Percentiles rank a stretch among this genome's conserved stretches.
Conservation (phyloP, 2,329 filamentous ascomycete genomes). For the Fusarium beomiforme region DNA sequence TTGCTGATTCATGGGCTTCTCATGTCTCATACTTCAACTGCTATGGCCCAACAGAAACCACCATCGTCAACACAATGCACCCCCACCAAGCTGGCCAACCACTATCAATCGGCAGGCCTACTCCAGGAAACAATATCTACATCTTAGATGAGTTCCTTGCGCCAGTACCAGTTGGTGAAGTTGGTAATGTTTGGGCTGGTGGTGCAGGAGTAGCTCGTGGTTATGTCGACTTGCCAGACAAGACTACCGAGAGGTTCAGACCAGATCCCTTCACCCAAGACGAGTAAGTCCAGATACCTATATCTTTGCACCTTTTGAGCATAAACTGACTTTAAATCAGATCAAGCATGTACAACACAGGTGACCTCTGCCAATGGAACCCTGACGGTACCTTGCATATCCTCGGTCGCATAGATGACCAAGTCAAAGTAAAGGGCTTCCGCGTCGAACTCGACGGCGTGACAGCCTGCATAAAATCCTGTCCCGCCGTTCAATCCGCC, state of each 20-base stretch:
- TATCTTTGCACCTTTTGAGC: no score
- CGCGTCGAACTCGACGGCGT: constrained; percentile 70
- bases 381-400: constrained; percentile 63
- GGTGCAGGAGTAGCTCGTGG: constrained; percentile 62
- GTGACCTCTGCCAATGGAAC: constrained; percentile 65
- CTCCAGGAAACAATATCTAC: constrained; percentile 66
- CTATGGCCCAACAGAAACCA: constrained; percentile 69
- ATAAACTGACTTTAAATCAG: neutral
- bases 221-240: constrained; percentile 63
- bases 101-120: constrained; percentile 64
- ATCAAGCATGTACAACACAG: constrained; percentile 67
- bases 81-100: constrained; percentile 52
- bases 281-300: constrained; percentile 60
- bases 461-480: constrained; percentile 57
- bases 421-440: constrained; percentile 70
- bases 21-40: constrained; percentile 62
- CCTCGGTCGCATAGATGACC: constrained; percentile 66
- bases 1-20: constrained; percentile 65
- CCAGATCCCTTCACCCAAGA: constrained; percentile 61
- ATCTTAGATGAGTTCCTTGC: constrained; percentile 58
- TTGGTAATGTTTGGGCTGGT: constrained; percentile 67
- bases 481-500: constrained; percentile 56
- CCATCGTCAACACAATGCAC: constrained; percentile 65
- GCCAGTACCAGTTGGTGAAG: constrained; percentile 57
- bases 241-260: constrained; percentile 61